Evolutionary conservation across 2,329 filamentous ascomycete genomes (phyloP).

Genomic region (Xylariaceae sp.): DNA sequence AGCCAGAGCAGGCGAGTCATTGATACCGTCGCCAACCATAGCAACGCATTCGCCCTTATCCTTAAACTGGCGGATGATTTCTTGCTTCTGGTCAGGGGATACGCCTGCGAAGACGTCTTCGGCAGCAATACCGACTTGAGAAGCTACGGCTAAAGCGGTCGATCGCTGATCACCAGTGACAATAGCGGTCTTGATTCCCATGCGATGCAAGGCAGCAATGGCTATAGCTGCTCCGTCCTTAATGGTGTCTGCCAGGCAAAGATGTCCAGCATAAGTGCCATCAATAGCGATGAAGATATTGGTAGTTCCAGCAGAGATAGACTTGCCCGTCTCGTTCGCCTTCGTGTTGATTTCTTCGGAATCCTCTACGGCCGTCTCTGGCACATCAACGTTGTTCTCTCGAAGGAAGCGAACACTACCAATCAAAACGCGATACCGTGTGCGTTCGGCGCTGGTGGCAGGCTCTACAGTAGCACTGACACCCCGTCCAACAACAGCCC

Average conservation of each 20-base stretch:
- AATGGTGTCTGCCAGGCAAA: constrained; percentile 83
- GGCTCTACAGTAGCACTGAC: constrained; percentile 80
- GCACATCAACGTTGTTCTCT: constrained; percentile 63
- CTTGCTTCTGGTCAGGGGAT: constrained; percentile 84
- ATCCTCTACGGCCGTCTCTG: constrained; percentile 56
- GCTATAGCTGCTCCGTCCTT: constrained; percentile 80
- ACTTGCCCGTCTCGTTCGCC: constrained; percentile 32
- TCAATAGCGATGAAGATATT: constrained; percentile 90
- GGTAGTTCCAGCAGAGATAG: constrained; percentile 63
- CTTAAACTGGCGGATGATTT: constrained; percentile 75
- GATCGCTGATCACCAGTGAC: constrained; percentile 88
- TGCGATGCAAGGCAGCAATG: constrained; percentile 73
- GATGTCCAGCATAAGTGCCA: constrained; percentile 69
- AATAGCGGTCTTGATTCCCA: constrained; percentile 83
- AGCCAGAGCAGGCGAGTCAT: constrained; percentile 91
- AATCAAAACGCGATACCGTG: constrained; percentile 71
- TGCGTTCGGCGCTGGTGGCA: constrained; percentile 58
- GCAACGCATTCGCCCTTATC: constrained; percentile 70
- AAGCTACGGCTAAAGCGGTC: constrained; percentile 78
- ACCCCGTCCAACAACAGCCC: constrained; percentile 76
- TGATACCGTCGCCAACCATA: constrained; percentile 98
- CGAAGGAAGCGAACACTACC: constrained; percentile 77
- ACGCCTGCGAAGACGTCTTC: constrained; percentile 80
- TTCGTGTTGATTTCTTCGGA: constrained; percentile 54
- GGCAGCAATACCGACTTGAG: constrained; percentile 70